A percentile compares a stretch with the other conserved stretches of the same genome.
These are phyloP conservation scores for Jatropha podagrica DNA, from an alignment of 441 rosid species.

Conservation along the genomic window DNA sequence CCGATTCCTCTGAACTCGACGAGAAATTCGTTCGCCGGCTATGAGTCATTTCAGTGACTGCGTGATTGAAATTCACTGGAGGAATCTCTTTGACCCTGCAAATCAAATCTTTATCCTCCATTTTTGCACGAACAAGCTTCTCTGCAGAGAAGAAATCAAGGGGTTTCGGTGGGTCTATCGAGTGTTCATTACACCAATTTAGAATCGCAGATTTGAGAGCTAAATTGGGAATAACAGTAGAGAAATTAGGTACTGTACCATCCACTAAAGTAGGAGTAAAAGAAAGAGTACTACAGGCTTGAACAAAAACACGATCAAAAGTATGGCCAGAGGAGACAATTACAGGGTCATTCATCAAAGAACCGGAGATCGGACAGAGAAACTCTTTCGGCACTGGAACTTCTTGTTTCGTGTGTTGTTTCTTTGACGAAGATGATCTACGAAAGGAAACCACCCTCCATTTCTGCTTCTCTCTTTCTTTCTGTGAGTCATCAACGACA, in stretches of 20 bases:
- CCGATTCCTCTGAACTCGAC: slow-evolving; percentile 55
- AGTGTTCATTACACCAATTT: slow-evolving; percentile 55
- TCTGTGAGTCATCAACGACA: not conserved
- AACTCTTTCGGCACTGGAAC: slow-evolving; percentile 49
- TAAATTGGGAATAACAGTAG: slow-evolving; percentile 72
- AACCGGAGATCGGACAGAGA: slow-evolving; percentile 69
- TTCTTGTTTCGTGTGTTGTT: slow-evolving; percentile 16
- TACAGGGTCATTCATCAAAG: slow-evolving; percentile 79
- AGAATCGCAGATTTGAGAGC: slow-evolving; percentile 70
- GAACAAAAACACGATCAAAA: slow-evolving; percentile 65
- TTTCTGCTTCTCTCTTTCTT: slow-evolving; percentile 30
- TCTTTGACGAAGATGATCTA: slow-evolving; percentile 37
- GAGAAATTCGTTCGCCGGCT: slow-evolving; percentile 35
- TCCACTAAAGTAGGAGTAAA: slow-evolving; percentile 39
- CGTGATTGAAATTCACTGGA: slow-evolving; percentile 35
- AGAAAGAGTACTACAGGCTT: slow-evolving; percentile 57
- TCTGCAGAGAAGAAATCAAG: slow-evolving; percentile 48
- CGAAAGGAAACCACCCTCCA: slow-evolving; percentile 48
- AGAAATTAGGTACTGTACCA: slow-evolving; percentile 54
- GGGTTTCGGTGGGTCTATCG: slow-evolving; percentile 47
- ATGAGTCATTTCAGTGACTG: slow-evolving; percentile 47
- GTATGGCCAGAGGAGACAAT: slow-evolving; percentile 92
- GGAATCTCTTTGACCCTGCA: slow-evolving; percentile 35
- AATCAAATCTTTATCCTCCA: slow-evolving; percentile 32
- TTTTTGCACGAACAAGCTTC: slow-evolving; percentile 43